Evolutionary conservation across 768 basidiomycete species (phyloP).

Genomic region (Phylloporus scabripes): DNA sequence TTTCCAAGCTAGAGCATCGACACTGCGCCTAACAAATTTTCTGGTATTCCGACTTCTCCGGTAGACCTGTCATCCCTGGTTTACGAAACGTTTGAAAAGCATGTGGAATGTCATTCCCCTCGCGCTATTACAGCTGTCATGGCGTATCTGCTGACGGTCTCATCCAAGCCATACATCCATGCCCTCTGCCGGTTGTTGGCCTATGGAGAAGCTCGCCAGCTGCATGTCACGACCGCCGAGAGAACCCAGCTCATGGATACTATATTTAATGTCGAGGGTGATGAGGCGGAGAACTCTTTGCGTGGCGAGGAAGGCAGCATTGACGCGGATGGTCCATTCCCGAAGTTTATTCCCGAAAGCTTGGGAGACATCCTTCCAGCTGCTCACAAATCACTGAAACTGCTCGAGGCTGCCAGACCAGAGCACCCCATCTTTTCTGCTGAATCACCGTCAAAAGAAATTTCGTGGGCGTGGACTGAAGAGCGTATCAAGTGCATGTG

Average conservation of each 20-base stretch:
- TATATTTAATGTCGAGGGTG: constrained; percentile 20
- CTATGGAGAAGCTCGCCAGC: constrained; percentile 31
- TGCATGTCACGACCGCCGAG: constrained; percentile 18
- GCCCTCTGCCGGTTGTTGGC: constrained; percentile 58
- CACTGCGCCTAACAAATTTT: constrained; percentile 36
- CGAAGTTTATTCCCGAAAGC: constrained; percentile 54
- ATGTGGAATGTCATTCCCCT: constrained; percentile 51
- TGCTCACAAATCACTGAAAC: constrained; percentile 62
- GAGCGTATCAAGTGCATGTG: constrained; percentile 10
- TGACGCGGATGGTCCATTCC: constrained; percentile 43
- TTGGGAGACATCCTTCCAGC: constrained; percentile 51
- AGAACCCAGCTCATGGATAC: constrained; percentile 13
- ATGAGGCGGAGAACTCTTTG: constrained; percentile 37
- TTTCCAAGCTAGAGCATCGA: constrained; percentile 24
- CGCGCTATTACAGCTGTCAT: constrained; percentile 46
- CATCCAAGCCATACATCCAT: constrained; percentile 60
- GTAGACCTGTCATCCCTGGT: constrained; percentile 53
- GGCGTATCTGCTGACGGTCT: constrained; percentile 61
- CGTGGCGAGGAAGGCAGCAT: constrained; percentile 37
- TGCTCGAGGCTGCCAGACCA: constrained; percentile 60
- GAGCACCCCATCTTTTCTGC: constrained; percentile 55
- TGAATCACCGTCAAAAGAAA: constrained; percentile 29
- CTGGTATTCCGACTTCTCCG: constrained; percentile 39
- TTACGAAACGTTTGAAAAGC: constrained; percentile 50
- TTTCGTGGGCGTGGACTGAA: constrained; percentile 43